A percentile compares a stretch with the other conserved stretches of the same genome.
These are phyloP conservation scores for Termitomyces sp. DNA, from an alignment of 768 basidiomycete genomes.

Conservation along the genomic window DNA sequence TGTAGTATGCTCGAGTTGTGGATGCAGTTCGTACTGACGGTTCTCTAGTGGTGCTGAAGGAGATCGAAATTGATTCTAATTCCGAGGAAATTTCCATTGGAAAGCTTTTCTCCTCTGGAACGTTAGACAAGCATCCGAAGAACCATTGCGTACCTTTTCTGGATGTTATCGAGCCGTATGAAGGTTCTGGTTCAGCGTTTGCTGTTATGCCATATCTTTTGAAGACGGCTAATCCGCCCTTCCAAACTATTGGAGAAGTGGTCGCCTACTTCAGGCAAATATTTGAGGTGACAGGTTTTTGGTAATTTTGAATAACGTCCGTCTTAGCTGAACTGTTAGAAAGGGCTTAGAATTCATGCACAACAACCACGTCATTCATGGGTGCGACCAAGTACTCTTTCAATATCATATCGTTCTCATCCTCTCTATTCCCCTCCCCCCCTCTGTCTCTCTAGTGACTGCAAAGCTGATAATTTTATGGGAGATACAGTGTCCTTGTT, in stretches of 20 bases:
- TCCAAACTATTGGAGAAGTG: background rate
- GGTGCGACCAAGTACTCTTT: background rate
- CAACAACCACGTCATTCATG: background rate
- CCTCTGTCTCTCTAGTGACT: background rate
- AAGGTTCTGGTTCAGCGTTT: background rate
- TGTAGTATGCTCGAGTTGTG: background rate
- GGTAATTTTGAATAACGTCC: too few species aligned
- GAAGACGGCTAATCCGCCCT: background rate
- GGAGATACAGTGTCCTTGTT: background rate
- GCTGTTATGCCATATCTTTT: background rate
- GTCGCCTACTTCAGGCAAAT: background rate
- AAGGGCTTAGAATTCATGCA: constrained; percentile 1
- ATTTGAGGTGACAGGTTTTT: background rate
- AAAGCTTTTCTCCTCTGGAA: background rate
- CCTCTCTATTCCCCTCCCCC: background rate
- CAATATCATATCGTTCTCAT: background rate
- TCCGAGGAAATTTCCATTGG: background rate
- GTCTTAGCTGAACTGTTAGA: background rate
- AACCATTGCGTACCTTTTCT: background rate
- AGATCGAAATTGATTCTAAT: too few species aligned
- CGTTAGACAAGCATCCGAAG: background rate
- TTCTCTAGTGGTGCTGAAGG: background rate
- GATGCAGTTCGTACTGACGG: background rate
- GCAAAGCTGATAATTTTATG: background rate
- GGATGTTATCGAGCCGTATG: background rate